phyloP scores from a whole-genome alignment of 2,329 filamentous ascomycete genomes.

The Colletotrichum chlorophyti region DNA sequence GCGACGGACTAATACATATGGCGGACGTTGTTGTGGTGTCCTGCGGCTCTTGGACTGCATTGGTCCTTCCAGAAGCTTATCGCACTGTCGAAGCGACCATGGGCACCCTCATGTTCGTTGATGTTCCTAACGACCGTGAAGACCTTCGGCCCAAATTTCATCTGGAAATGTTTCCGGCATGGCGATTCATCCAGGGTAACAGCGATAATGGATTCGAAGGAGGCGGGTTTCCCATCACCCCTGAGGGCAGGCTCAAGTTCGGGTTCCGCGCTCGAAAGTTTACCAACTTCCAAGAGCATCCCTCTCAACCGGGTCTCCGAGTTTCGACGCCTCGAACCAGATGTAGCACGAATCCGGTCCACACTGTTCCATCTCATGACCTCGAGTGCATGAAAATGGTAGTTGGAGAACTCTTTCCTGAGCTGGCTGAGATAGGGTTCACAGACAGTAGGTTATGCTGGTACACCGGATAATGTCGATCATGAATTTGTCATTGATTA shows the following conservation, averaged over 20 bases:
- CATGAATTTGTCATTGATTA: no score
- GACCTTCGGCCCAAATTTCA: slow-evolving; percentile 42
- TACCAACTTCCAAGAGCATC: slow-evolving; percentile 5
- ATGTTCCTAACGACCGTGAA: slow-evolving; percentile 37
- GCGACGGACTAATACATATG: slow-evolving; percentile 32
- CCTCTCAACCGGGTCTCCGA: background rate
- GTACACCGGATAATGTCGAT: slow-evolving; percentile 21
- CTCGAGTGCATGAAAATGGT: slow-evolving; percentile 34
- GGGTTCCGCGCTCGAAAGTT: slow-evolving; percentile 32
- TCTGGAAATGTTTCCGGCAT: slow-evolving; percentile 43
- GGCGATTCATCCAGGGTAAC: slow-evolving; percentile 32
- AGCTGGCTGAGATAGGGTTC: slow-evolving; percentile 33
- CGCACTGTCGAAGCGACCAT: slow-evolving; percentile 43
- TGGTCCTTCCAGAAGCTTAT: slow-evolving; percentile 36
- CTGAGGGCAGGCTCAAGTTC: slow-evolving; percentile 34
- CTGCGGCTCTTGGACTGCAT: slow-evolving; percentile 38
- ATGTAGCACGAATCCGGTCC: slow-evolving; percentile 32
- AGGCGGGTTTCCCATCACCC: slow-evolving; percentile 33
- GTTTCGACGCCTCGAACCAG: slow-evolving; percentile 33
- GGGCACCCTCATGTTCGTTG: slow-evolving; percentile 43
- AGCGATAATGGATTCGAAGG: slow-evolving; percentile 30
- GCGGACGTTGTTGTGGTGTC: slow-evolving; percentile 36
- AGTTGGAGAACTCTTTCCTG: slow-evolving; percentile 31
- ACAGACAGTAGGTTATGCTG: slow-evolving; percentile 30
- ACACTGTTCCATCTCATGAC: slow-evolving; percentile 34